Base-by-base conservation (phyloP, 2,329 filamentous ascomycete genomes). In the Monosporascus sp. region DNA sequence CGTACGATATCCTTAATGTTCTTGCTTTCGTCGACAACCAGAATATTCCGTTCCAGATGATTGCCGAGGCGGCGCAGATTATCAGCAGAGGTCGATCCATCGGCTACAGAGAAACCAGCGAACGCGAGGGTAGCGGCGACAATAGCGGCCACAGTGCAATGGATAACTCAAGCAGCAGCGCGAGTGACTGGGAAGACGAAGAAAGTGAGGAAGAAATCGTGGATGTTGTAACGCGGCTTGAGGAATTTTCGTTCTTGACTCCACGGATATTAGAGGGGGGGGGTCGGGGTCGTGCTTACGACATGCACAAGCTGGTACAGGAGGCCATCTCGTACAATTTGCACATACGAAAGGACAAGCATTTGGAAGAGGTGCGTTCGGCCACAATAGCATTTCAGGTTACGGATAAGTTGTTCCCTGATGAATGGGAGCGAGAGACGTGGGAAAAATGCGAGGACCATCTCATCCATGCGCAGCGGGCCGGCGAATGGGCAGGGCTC, bases 161-260 rank as follows among this genome's bases (percentile, higher is more conserved):
- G n/a, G 34, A 49, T 7, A 22, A 50, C 34, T 17, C 49, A 3
- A 39, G 50, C 25, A 38, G 6, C 15, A 41, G 17, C 39, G 47
- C 20, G 6, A 11, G 7, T n/a, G 9, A 52, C 8, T 5, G 9
- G 15, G 9, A 1, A 20, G 45, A 41, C 39, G 22, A 25, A n/a
- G 24, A 34, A 22, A 37, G 11, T n/a, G 48, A 50, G 8, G 37
- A 51, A 20, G 34, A 59, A n/a, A 49, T 62, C 3, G 48, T 51
- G n/a, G 46, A 44, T 41, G 63, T 65, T 1, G 49, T 66, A 11
- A 51, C 54, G 6, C 65, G 62, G 9, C 65, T 72, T 0, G 54
- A 58, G 34, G 62, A 72, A 24, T 69, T 70, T 38, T 72, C 68
- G 0, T 72, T 73, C 48, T 48, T 72, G 1, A 54, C 51, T 27